phyloP scores from a whole-genome alignment of 495 filamentous ascomycete species.

The Xylaria palmicola region DNA sequence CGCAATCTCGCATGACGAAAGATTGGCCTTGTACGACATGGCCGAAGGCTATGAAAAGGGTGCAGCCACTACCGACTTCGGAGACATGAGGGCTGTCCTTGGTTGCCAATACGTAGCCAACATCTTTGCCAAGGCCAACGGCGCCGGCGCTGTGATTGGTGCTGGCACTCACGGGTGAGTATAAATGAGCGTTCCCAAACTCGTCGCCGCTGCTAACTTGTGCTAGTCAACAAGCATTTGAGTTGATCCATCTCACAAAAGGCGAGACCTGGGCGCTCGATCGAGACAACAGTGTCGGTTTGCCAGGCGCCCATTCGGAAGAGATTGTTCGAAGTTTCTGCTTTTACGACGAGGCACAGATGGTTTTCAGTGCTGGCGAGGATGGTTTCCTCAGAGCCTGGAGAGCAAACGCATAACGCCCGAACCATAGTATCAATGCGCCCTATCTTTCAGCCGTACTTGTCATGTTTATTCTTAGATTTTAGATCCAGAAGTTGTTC shows the following conservation, averaged over 20 bases:
- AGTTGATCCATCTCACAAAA: slow-evolving; percentile 64
- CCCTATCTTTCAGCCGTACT: slow-evolving; percentile 53
- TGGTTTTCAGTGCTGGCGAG: slow-evolving; percentile 75
- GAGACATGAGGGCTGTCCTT: slow-evolving; percentile 70
- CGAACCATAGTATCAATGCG: background rate
- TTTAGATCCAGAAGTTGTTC: slow-evolving; percentile 85
- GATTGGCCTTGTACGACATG: slow-evolving; percentile 70
- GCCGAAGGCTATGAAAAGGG: slow-evolving; percentile 59
- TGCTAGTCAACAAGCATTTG: slow-evolving; percentile 60
- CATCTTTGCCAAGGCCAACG: slow-evolving; percentile 55
- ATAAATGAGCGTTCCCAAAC: background rate
- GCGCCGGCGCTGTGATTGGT: slow-evolving; percentile 60
- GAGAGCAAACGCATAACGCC: slow-evolving; percentile 37
- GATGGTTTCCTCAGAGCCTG: slow-evolving; percentile 73
- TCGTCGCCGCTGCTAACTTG: slow-evolving; percentile 16
- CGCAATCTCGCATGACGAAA: slow-evolving; percentile 78
- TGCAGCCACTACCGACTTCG: slow-evolving; percentile 60
- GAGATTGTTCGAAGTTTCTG: slow-evolving; percentile 82
- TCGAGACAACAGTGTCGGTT: slow-evolving; percentile 57
- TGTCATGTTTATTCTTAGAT: slow-evolving; percentile 96
- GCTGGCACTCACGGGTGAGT: slow-evolving; percentile 60
- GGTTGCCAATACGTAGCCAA: slow-evolving; percentile 82
- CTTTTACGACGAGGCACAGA: slow-evolving; percentile 67
- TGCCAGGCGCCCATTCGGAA: slow-evolving; percentile 76
- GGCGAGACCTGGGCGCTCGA: slow-evolving; percentile 61